These are phyloP conservation scores for Amanita inopinata DNA, from an alignment of 768 basidiomycete species.

Conservation along the genomic window DNA sequence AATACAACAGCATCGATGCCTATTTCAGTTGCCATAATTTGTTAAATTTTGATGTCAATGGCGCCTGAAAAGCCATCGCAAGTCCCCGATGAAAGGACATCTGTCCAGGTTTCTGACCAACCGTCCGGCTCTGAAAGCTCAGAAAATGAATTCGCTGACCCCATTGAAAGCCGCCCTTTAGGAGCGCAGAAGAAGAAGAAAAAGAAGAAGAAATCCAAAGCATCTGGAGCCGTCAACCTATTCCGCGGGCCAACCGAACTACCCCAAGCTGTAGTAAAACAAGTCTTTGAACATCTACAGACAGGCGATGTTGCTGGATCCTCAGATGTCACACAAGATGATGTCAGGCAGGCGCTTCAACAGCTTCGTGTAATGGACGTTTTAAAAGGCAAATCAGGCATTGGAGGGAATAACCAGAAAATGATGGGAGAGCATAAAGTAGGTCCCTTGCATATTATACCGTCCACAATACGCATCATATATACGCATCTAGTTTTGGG, in stretches of 20 bases:
- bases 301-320: too few species aligned
- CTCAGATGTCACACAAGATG: conserved; percentile 57
- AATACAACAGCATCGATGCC: too few species aligned
- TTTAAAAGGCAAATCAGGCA: conserved; percentile 68
- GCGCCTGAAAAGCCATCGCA: too few species aligned
- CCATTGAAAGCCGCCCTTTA: conserved; percentile 3
- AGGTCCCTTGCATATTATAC: conserved; percentile 13
- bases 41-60: too few species aligned
- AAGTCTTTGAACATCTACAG: too few species aligned
- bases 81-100: too few species aligned
- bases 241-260: conserved; percentile 42
- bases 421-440: conserved; percentile 88
- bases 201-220: conserved; percentile 83
- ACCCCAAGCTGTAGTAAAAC: conserved; percentile 51
- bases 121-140: not conserved
- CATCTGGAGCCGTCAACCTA: conserved; percentile 38
- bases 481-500: conserved; percentile 69
- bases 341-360: conserved; percentile 59
- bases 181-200: conserved; percentile 53
- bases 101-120: conserved; percentile 20
- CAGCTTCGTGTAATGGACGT: conserved; percentile 82
- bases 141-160: not conserved
- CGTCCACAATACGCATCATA: conserved; percentile 4
- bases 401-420: conserved; percentile 70
- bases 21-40: too few species aligned